A percentile compares a stretch with the other conserved stretches of the same genome.
phyloP scores from a whole-genome alignment of 2,329 filamentous ascomycete genomes.

The Zopfia rhizophila region DNA sequence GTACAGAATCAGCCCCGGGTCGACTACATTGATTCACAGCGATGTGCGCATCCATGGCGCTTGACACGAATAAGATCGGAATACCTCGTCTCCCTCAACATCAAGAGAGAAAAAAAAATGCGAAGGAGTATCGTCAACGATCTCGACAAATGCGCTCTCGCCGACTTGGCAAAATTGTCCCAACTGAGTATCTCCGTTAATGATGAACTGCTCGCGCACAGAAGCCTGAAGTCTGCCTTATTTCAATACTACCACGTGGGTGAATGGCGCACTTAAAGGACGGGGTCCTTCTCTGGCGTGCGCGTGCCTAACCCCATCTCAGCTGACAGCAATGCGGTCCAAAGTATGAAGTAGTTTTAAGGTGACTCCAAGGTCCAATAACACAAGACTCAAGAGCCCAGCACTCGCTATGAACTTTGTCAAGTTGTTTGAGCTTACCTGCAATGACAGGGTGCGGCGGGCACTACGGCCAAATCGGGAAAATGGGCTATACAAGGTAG shows the following conservation, averaged over 20 bases:
- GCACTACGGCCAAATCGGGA: conserved; percentile 25
- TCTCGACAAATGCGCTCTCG: too few species aligned
- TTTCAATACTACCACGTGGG: conserved; percentile 2
- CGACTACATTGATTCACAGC: too few species aligned
- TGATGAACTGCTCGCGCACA: neutral
- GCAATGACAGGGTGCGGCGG: conserved; percentile 13
- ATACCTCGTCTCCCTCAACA: too few species aligned
- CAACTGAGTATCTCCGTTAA: conserved; percentile 3
- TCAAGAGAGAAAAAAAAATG: too few species aligned
- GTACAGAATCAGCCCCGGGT: too few species aligned
- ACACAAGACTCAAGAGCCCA: neutral
- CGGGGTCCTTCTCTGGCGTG: neutral
- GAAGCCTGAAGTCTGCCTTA: conserved; percentile 15
- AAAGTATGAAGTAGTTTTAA: conserved; percentile 13
- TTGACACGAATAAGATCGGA: too few species aligned
- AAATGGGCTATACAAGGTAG: conserved; percentile 26
- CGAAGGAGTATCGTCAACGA: too few species aligned
- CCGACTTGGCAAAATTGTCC: too few species aligned
- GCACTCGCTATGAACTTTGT: conserved; percentile 5
- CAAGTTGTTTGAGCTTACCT: conserved; percentile 14
- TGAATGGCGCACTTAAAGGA: conserved; percentile 6
- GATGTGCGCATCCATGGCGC: too few species aligned
- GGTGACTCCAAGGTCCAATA: conserved; percentile 8
- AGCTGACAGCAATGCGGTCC: conserved; percentile 18
- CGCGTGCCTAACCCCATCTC: conserved; percentile 9